Evolutionary conservation across 2,329 filamentous ascomycete species (phyloP), one percentile per base, ranked within the genome.

Genomic region (Fusarium annulatum): DNA sequence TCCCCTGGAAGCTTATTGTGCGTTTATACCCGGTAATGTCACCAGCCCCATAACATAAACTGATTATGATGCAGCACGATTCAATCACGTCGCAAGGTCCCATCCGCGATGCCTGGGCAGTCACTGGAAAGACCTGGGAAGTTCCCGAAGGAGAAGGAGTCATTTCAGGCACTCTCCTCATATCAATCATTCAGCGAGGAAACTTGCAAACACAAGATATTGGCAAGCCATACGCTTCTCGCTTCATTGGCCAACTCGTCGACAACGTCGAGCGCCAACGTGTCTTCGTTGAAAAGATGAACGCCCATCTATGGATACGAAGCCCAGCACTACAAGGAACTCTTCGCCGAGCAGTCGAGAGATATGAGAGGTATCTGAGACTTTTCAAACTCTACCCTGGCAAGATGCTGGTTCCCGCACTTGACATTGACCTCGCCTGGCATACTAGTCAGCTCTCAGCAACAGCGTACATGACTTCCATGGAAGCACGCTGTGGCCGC

Each of bases 401-500:
- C 14, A 79, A 70, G 26, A 79, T 79, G 58, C 67, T 82, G 3
- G 83, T 84, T 12, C 83, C 83, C 2, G 82, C 82, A 4, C 74
- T 83, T 6, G 83, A 84, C 42, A 79, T 85, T 30, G 83, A 85
- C 55, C 75, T 85, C 9, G 82, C 77, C 12, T 85, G 83, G 83
- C 82, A 85, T 61, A 85, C 84, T 7, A 83, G 84, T 65, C 83
- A 84, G 63, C 80, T 80, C 61, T 81, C 80, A 10, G 71, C 81
- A 1, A 51, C 21, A 8, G 58, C 60, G 0, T 84, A 84, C 69
- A 63, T 42, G 6, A 42, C 60, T 39, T 67, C 68, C 3, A 69
- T 71, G 51, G 62, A 71, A 52, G 41, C 57, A 14, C 60, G 61
- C 0, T 72, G 66, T 18, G 77, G 80, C 1, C 63, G 74, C 14